phyloP scores from a whole-genome alignment of 1,284 basidiomycete genomes.

The Acaromyces ingoldii region DNA sequence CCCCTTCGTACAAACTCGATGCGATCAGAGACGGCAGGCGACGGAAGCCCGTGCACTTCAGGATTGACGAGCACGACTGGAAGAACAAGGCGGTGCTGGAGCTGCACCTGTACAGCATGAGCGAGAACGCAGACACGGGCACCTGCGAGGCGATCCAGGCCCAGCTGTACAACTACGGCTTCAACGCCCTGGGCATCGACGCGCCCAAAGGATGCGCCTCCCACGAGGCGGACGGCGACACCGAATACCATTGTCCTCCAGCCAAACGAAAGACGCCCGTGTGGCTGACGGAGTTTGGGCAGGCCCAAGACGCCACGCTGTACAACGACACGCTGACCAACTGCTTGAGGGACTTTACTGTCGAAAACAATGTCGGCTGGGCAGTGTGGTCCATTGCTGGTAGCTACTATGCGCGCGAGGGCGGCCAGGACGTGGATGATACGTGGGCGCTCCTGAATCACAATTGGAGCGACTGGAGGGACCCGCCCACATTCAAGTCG shows the following conservation, averaged over 20 bases:
- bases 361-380: constrained; percentile 25
- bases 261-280: constrained; percentile 16
- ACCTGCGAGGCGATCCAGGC: constrained; percentile 18
- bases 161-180: constrained; percentile 18
- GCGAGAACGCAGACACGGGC: constrained; percentile 10
- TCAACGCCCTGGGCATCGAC: constrained; percentile 20
- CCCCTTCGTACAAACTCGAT: constrained; percentile 18
- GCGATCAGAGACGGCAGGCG: constrained; percentile 10
- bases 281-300: constrained; percentile 22
- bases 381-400: constrained; percentile 20
- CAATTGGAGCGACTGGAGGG: background rate
- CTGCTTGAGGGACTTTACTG: constrained; percentile 24
- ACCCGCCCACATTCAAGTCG: constrained; percentile 6
- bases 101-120: constrained; percentile 22
- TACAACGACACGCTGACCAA: constrained; percentile 21
- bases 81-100: constrained; percentile 25
- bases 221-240: constrained; percentile 11
- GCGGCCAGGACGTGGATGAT: constrained; percentile 16
- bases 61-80: constrained; percentile 15
- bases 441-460: constrained; percentile 11
- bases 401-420: constrained; percentile 17
- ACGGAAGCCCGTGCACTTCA: constrained; percentile 11
- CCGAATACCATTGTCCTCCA: constrained; percentile 14
- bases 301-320: constrained; percentile 13
- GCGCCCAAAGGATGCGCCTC: constrained; percentile 13